phyloP scores from a whole-genome alignment of 2,329 filamentous ascomycete species.

The Cladosporium cucumerinum region DNA sequence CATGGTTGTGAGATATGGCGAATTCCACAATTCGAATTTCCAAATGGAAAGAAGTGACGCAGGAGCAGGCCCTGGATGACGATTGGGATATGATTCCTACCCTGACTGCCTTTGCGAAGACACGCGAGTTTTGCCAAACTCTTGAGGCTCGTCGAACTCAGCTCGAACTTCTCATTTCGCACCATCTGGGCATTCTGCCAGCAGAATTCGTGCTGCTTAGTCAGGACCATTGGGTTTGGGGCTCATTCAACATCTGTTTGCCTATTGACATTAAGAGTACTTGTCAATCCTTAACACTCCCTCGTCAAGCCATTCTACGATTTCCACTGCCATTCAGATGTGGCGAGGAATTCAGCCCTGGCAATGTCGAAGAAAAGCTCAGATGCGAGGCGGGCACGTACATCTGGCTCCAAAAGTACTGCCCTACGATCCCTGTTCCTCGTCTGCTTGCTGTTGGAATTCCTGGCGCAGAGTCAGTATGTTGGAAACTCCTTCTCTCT shows the following conservation, averaged over 20 bases:
- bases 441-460: slow-evolving; percentile 37
- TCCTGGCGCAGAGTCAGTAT: slow-evolving; percentile 17
- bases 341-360: slow-evolving; percentile 38
- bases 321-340: slow-evolving; percentile 25
- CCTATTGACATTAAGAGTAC: background rate
- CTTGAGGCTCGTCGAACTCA: background rate
- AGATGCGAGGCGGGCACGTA: slow-evolving; percentile 40
- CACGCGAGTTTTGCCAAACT: background rate
- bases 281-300: background rate
- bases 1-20: background rate
- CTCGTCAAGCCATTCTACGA: slow-evolving; percentile 17
- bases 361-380: slow-evolving; percentile 45
- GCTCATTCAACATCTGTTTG: slow-evolving; percentile 4
- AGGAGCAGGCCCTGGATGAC: background rate
- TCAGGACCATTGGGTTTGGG: slow-evolving; percentile 4
- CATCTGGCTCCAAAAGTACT: slow-evolving; percentile 40
- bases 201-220: slow-evolving; percentile 5
- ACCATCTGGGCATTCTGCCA: background rate
- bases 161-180: background rate
- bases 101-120: slow-evolving; percentile 1
- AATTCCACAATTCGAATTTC: background rate
- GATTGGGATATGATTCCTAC: slow-evolving; percentile 2
- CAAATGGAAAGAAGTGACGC: background rate
- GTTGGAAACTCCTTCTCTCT: background rate
- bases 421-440: slow-evolving; percentile 38